Evolutionary conservation across 108 stramenopile genomes (phyloP).

Genomic region (Schizochytrium sp.): DNA sequence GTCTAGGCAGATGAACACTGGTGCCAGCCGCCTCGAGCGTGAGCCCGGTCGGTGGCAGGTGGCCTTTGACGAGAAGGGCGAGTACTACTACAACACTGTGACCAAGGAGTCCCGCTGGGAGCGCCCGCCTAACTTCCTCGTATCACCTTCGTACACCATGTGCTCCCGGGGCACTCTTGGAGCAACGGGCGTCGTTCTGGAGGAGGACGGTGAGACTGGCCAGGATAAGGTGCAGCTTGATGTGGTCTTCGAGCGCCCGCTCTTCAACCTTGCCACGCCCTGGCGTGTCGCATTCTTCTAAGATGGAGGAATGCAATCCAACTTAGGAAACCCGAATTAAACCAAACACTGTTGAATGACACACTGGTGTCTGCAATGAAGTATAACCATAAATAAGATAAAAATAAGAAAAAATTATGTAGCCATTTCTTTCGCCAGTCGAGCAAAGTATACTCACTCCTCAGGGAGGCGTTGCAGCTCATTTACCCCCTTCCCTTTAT

Average conservation of each 20-base stretch:
- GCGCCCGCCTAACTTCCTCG: background rate
- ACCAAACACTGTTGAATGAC: background rate
- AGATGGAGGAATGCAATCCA: background rate
- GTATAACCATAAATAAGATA: no score
- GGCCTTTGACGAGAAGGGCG: slow-evolving; percentile 45
- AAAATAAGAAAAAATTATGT: no score
- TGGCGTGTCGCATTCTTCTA: slow-evolving; percentile 58
- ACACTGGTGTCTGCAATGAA: background rate
- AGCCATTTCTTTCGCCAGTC: no score
- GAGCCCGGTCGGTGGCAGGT: slow-evolving; percentile 27
- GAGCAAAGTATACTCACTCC: no score
- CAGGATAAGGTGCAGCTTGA: background rate
- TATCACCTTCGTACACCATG: slow-evolving; percentile 25
- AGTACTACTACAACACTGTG: slow-evolving; percentile 50
- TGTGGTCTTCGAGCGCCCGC: slow-evolving; percentile 46
- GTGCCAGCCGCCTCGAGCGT: background rate
- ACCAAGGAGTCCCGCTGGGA: slow-evolving; percentile 41
- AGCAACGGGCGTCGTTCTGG: slow-evolving; percentile 21
- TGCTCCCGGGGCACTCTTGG: slow-evolving; percentile 23
- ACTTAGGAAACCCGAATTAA: background rate
- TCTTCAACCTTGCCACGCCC: slow-evolving; percentile 7
- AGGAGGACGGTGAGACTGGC: background rate
- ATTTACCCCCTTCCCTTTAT: no score
- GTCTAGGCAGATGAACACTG: background rate
- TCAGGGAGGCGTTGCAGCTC: no score